Base-by-base conservation (phyloP, 208 protist genomes). In the Trypanosomatidae sp. region DNA sequence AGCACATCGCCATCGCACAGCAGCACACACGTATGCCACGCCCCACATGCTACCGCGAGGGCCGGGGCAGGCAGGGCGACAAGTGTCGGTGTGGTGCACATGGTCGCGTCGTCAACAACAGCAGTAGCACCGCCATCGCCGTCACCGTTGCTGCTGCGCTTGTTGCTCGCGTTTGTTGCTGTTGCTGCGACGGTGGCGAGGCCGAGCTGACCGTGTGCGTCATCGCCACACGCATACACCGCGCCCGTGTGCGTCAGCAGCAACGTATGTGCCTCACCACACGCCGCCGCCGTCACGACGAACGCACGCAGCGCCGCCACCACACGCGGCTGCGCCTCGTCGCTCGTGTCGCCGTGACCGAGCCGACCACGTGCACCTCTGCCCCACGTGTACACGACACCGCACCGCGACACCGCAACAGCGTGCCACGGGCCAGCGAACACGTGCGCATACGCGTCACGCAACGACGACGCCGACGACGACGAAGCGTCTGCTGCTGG, bases 141-240 rank as follows among this genome's bases (percentile, higher is more conserved):
- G 78, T 88, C 43, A 57, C 61, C 15, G n/a, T n/a, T n/a, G n/a
- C n/a, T n/a, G n/a, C n/a, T n/a, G n/a, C n/a, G n/a, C n/a, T n/a
- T n/a, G n/a, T n/a, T n/a, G n/a, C n/a, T n/a, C n/a, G n/a, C n/a
- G n/a, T n/a, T n/a, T n/a, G n/a, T n/a, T n/a, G n/a, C 71, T 55
- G 44, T n/a, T n/a, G n/a, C n/a, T 10, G 37, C 1, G 55, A 53
- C 3, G 25, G 52, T 48, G n/a, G n/a, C n/a, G n/a, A 81, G 47
- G 7, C 83, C 83, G n/a, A 85, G 56, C 60, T 86, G 74, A 4
- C 65, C 59, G 45, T 66, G 48, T 8, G 44, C 30, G 49, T 85
- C 86, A 19, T 75, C 63, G 27, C 83, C 83, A 52, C 77, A 92
- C 27, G 67, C 66, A 54, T 68, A 78, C n/a, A 92, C 62, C 27